Base-by-base conservation (phyloP, 106 monocot genomes). In the Chionographis japonica region DNA sequence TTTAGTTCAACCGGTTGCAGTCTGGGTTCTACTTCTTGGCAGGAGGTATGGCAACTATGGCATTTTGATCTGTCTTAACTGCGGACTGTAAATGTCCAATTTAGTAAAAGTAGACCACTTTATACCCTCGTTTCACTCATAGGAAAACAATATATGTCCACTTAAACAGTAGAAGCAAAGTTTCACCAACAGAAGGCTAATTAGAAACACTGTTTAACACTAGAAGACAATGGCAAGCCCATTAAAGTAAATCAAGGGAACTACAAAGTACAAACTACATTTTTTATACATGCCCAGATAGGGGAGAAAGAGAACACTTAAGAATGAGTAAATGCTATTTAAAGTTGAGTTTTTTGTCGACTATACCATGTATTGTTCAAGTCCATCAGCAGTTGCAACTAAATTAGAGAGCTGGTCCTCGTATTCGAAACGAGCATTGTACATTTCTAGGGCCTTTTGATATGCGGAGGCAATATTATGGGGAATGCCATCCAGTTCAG, bases 371-470 rank as follows among this genome's bases (percentile, higher is more conserved):
- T 76, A 90, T 13, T 71, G 40, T 63, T 90, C 82, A 27, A 92
- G 74, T 62, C 63, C 90, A 69, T 60, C 46, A 58, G 92, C 87
- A 69, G 73, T 72, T 67, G 68, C 69, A 73, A 74, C 80, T 58
- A 20, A 49, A 54, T 70, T 70, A 10, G 69, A 74, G 8, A 98
- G 38, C 46, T 79, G 78, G 19, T 90, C 87, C 66, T 98, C 97
- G 63, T 93, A 87, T 17, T 71, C 58, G 8, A 54, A 72, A n/a
- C 89, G 86, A 43, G 78, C 85, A 77, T 81, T 85, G 71, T 80
- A 87, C 74, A 85, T 81, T 27, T 86, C 92, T 39, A 65, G 50
- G 14, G 92, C 90, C 68, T 93, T 98, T 61, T 85, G 69, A 75
- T 92, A 98, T 58, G 84, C 70, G 43, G 83, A 79, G 50, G 73